Base-by-base conservation (phyloP, 345 rosid genomes). In the Firmiana major region DNA sequence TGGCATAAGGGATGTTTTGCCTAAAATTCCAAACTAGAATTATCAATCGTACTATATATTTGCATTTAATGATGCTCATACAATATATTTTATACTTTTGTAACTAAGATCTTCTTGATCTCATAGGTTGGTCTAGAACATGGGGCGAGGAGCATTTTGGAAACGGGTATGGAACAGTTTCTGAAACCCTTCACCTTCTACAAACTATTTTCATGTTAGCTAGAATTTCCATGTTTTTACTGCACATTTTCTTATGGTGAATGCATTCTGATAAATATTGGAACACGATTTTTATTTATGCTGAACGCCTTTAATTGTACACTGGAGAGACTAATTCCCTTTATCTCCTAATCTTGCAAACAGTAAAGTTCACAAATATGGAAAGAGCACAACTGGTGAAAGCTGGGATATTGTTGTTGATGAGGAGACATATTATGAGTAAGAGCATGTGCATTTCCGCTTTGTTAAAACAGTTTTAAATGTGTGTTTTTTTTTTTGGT, bases 71-170 rank as follows among this genome's bases (percentile, higher is more conserved):
- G 49, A 59, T 69, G 4, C 19, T 46, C 21, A 5, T 75, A 0
- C 34, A 21, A 2, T 38, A 66, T 55, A 38, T 51, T 12, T 7
- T n/a, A 28, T 53, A 34, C 31, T 60, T 13, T 22, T 43, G 9
- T 60, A 31, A 48, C 70, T 82, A 24, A 71, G 36, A 66, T 49
- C 17, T 73, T 26, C 22, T 34, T 26, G 71, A 15, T 68, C 67
- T 80, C 16, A 26, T 79, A 96, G 98, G 98, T 77, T 96, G 98
- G 99, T 93, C 98, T 73, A 92, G 98, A 84, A 96, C 97, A 13
- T 96, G 99, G 98, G 98, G 99, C 40, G 99, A 96, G 81, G 99
- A 96, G 81, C 98, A 96, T 79, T 91, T 93, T 48, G 99, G 99
- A 87, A 92, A 96, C 11, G 94, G 99, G 99, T 96, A 89, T 28